These are phyloP conservation scores for Eremothecium cymbalariae DNA, from an alignment of 1,139 yeast species.

Conservation along the genomic window DNA sequence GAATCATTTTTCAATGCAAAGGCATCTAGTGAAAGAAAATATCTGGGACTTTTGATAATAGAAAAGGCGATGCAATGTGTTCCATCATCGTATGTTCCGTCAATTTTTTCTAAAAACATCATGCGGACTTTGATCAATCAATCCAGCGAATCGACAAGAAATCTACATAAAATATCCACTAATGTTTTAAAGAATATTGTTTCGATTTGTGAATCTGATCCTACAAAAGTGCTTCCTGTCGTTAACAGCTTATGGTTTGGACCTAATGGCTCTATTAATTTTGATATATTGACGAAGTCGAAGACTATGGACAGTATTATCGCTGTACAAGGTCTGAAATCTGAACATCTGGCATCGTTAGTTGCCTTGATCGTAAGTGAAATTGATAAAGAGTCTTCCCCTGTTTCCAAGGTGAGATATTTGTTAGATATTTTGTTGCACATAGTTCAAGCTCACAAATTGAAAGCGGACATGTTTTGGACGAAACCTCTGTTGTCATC, in stretches of 20 bases:
- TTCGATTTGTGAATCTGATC: constrained; percentile 30
- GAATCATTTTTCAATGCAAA: constrained; percentile 69
- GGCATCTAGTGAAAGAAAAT: constrained; percentile 80
- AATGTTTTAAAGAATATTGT: constrained; percentile 41
- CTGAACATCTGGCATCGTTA: constrained; percentile 28
- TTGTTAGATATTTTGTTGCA: constrained; percentile 57
- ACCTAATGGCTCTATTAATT: constrained; percentile 52
- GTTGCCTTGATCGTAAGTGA: constrained; percentile 14
- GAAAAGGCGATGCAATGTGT: constrained; percentile 38
- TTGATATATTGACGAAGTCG: constrained; percentile 71
- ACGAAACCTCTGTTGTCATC: constrained; percentile 44
- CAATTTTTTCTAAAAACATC: constrained; percentile 60
- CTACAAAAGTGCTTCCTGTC: constrained; percentile 42
- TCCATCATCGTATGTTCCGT: constrained; percentile 33
- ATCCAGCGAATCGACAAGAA: constrained; percentile 54
- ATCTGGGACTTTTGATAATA: constrained; percentile 76
- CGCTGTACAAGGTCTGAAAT: constrained; percentile 23
- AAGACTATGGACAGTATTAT: constrained; percentile 54
- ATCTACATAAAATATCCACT: constrained; percentile 60
- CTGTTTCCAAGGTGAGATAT: constrained; percentile 50
- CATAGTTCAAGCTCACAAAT: constrained; percentile 45
- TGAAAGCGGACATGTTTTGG: constrained; percentile 32
- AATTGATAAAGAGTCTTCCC: constrained; percentile 16
- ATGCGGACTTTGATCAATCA: constrained; percentile 74
- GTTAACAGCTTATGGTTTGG: constrained; percentile 44